Evolutionary conservation across 1,284 basidiomycete species (phyloP), one percentile per base, ranked within the genome.

Genomic region (Exobasidium rhododendri): DNA sequence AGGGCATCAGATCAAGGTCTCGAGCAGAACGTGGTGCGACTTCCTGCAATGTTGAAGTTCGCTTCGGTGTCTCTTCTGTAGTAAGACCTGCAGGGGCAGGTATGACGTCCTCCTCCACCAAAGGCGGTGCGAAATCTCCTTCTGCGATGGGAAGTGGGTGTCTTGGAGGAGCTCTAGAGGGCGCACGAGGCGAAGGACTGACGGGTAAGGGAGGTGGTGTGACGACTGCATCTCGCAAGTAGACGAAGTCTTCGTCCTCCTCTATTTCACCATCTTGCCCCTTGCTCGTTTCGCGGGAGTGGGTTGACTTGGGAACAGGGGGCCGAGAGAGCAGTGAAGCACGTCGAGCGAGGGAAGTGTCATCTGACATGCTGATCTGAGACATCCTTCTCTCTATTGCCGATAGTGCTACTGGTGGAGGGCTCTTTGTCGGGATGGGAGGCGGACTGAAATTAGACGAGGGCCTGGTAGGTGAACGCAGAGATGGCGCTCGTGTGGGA

Each of bases 91-190:
- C 86, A 80, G 88, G 86, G 55, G 87, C 81, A 45, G 88, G 87
- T 1, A 87, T 86, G 0, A 81, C 85, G 87, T 91, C 88, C 2
- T 92, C 91, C 43, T 94, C 47, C 13, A 85, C 66, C 89, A 85
- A 47, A 91, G 87, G 35, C n/a, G n/a, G n/a, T n/a, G n/a, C n/a
- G n/a, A n/a, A n/a, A n/a, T n/a, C n/a, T n/a, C n/a, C n/a, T n/a
- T n/a, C n/a, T n/a, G n/a, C 40, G 90, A 92, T 30, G 90, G 92
- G 11, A 92, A 84, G 69, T 88, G 87, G 60, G 13, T 28, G 47
- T 50, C 47, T 30, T 89, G 91, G 30, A 91, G 92, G 73, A 92
- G 88, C 17, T 87, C 88, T 7, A 88, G 88, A 47, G 89, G 86
- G 56, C 89, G 86, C 70, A 88, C 86, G 56, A 87, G 83, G 77